Percentiles rank a stretch among this genome's conserved stretches.
These are phyloP conservation scores for Zygosaccharomyces bailii DNA, from an alignment of 805 yeast species.

Conservation along the genomic window DNA sequence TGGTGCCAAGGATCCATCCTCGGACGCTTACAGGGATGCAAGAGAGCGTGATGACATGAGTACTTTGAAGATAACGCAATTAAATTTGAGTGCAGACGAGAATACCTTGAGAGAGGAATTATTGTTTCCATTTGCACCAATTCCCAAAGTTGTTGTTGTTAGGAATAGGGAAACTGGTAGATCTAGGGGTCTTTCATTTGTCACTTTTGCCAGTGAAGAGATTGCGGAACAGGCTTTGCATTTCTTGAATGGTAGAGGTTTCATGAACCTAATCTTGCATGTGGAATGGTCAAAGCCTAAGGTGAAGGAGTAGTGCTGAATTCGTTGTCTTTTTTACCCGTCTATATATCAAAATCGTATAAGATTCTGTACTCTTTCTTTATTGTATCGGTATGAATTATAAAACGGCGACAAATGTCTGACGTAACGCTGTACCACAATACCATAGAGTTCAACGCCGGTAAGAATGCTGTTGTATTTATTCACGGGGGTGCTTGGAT, in stretches of 20 bases:
- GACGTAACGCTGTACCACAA: slow-evolving; percentile 10
- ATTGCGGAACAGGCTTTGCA: slow-evolving; percentile 78
- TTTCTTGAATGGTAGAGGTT: slow-evolving; percentile 82
- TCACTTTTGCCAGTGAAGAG: slow-evolving; percentile 64
- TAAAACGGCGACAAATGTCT: background rate
- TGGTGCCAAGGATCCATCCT: slow-evolving; percentile 41
- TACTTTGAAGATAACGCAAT: slow-evolving; percentile 86
- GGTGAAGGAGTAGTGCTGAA: slow-evolving; percentile 12
- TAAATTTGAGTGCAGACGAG: slow-evolving; percentile 82
- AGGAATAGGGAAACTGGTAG: slow-evolving; percentile 91
- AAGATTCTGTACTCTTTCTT: slow-evolving; percentile 5
- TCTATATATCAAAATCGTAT: slow-evolving; percentile 5
- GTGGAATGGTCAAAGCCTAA: slow-evolving; percentile 57
- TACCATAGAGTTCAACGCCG: slow-evolving; percentile 16
- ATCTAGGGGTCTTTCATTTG: slow-evolving; percentile 94
- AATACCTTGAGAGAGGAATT: slow-evolving; percentile 71
- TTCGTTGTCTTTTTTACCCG: background rate
- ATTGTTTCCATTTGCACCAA: slow-evolving; percentile 60
- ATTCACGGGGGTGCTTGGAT: slow-evolving; percentile 93
- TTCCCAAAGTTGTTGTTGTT: slow-evolving; percentile 75
- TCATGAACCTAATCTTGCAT: slow-evolving; percentile 77
- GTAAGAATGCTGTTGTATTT: slow-evolving; percentile 43
- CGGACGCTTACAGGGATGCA: slow-evolving; percentile 41
- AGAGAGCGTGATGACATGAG: slow-evolving; percentile 78
- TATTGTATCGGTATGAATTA: background rate